These are phyloP conservation scores for Suillus alpinus DNA, from an alignment of 768 basidiomycete genomes.

Conservation along the genomic window DNA sequence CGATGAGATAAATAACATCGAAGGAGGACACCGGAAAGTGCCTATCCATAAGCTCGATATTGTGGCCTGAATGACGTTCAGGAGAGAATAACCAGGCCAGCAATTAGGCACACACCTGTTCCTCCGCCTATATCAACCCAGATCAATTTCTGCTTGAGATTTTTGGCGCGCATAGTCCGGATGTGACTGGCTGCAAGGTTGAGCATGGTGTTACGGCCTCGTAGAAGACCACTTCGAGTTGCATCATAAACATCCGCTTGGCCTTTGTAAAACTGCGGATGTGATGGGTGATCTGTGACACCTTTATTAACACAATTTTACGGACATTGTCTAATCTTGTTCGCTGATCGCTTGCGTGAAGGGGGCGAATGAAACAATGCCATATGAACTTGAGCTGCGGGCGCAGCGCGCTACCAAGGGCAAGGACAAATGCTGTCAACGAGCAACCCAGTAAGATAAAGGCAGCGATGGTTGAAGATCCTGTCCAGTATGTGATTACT, in stretches of 20 bases:
- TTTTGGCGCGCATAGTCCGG: slow-evolving; percentile 38
- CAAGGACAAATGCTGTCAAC: slow-evolving; percentile 17
- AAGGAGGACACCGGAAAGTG: slow-evolving; percentile 56
- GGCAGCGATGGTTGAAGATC: slow-evolving; percentile 26
- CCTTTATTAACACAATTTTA: not conserved
- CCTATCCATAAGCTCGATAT: slow-evolving; percentile 71
- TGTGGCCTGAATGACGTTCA: slow-evolving; percentile 42
- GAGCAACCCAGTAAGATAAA: slow-evolving; percentile 27
- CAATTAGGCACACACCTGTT: slow-evolving; percentile 40
- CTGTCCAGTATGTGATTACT: slow-evolving; percentile 25
- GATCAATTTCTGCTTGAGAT: slow-evolving; percentile 49
- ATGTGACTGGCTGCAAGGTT: slow-evolving; percentile 64
- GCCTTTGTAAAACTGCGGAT: slow-evolving; percentile 54
- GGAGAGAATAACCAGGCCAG: not conserved
- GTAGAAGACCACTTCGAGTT: slow-evolving; percentile 58
- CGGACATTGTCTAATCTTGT: slow-evolving; percentile 43
- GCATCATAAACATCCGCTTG: slow-evolving; percentile 74
- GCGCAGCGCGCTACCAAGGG: slow-evolving; percentile 24
- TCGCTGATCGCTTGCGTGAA: slow-evolving; percentile 39
- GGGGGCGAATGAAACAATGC: slow-evolving; percentile 48
- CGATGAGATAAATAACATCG: slow-evolving; percentile 68
- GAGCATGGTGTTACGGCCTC: slow-evolving; percentile 73
- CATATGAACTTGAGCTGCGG: slow-evolving; percentile 47
- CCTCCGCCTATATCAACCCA: slow-evolving; percentile 84
- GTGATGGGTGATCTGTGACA: not conserved